Percentiles rank a stretch among this genome's conserved stretches.
These are phyloP conservation scores for Coemansia guatemalensis DNA, from an alignment of 192 early-diverging fungal species.

Conservation along the genomic window DNA sequence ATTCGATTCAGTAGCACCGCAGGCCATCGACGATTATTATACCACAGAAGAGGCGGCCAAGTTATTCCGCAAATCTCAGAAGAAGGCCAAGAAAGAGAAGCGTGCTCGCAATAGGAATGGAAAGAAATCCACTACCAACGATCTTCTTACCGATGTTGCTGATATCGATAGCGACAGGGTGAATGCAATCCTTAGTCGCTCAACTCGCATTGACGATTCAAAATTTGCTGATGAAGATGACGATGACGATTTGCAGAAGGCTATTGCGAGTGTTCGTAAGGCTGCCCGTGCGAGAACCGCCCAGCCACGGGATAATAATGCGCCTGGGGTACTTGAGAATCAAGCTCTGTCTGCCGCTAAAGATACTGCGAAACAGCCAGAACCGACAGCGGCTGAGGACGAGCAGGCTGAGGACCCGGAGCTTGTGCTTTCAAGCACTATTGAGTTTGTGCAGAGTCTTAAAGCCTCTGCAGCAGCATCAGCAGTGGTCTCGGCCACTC, in stretches of 20 bases:
- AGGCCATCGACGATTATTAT: slow-evolving; percentile 76
- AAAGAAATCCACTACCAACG: slow-evolving; percentile 13
- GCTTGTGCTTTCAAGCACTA: slow-evolving; percentile 81
- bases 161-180: slow-evolving; percentile 28
- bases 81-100: slow-evolving; percentile 54
- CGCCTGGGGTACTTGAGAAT: no score
- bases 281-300: slow-evolving; percentile 19
- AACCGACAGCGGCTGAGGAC: background rate
- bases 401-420: slow-evolving; percentile 18
- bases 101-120: slow-evolving; percentile 45
- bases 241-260: slow-evolving; percentile 90
- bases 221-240: slow-evolving; percentile 81
- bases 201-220: slow-evolving; percentile 35
- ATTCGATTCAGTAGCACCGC: background rate
- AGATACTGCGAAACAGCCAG: background rate
- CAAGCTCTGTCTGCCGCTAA: background rate
- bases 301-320: no score
- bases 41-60: slow-evolving; percentile 79
- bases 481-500: slow-evolving; percentile 3
- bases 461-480: slow-evolving; percentile 24
- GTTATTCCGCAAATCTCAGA: slow-evolving; percentile 73
- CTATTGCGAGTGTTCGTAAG: slow-evolving; percentile 74
- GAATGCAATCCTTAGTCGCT: slow-evolving; percentile 14
- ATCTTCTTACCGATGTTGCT: slow-evolving; percentile 14
- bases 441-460: slow-evolving; percentile 82